Evolutionary conservation across 2,329 filamentous ascomycete species (phyloP).

Genomic region (Coniochaeta prunicola): DNA sequence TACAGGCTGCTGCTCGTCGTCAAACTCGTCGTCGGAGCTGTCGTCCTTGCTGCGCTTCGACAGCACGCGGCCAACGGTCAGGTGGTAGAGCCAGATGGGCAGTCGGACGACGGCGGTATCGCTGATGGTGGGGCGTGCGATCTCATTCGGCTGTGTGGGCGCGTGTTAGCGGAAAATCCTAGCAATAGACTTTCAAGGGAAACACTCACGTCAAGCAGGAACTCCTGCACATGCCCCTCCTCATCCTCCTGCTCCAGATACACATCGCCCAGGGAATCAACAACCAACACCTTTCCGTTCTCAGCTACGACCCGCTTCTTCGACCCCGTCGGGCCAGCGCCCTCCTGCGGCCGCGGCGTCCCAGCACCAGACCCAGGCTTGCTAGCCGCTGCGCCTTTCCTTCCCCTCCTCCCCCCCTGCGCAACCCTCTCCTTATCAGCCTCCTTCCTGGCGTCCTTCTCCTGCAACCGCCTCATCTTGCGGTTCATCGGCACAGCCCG

Average conservation of each 20-base stretch:
- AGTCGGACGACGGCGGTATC: constrained; percentile 80
- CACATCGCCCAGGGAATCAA: constrained; percentile 86
- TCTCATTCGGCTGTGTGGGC: constrained; percentile 67
- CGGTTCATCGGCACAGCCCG: constrained; percentile 63
- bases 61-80: constrained; percentile 44
- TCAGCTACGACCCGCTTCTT: constrained; percentile 86
- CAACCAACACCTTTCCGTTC: constrained; percentile 91
- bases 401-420: constrained; percentile 22
- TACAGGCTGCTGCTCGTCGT: constrained; percentile 26
- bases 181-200: background rate
- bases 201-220: constrained; percentile 72
- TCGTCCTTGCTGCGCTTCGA: constrained; percentile 24
- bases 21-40: constrained; percentile 21
- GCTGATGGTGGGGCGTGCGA: constrained; percentile 65
- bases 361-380: constrained; percentile 33
- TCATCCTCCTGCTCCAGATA: constrained; percentile 90
- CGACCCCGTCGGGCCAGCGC: constrained; percentile 58
- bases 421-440: constrained; percentile 43
- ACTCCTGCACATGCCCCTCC: constrained; percentile 76
- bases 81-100: constrained; percentile 64
- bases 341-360: constrained; percentile 41
- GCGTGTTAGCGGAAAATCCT: constrained; percentile 13
- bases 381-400: constrained; percentile 26
- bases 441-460: constrained; percentile 72
- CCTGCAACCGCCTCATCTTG: constrained; percentile 80